Conservation (phyloP, 306 rosid genomes). For the Comarum palustre region DNA sequence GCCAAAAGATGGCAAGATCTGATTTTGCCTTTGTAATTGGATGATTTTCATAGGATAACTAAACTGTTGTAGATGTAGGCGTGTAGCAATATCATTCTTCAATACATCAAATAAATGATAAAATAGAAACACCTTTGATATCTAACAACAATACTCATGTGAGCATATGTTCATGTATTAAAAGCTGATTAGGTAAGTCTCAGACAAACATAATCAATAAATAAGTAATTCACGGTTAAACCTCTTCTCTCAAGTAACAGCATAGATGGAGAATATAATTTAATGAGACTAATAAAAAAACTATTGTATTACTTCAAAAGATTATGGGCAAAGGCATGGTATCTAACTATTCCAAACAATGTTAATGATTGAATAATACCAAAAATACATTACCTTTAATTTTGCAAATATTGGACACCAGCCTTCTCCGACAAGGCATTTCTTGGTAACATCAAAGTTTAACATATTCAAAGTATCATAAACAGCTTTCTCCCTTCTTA, state of each 20-base stretch:
- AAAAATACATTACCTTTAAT: conserved; percentile 52
- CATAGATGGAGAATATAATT: neutral
- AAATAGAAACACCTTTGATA: neutral
- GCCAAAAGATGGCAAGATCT: neutral
- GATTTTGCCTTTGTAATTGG: neutral
- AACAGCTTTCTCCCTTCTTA: conserved; percentile 95
- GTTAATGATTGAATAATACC: neutral
- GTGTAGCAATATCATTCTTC: neutral
- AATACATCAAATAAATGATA: neutral
- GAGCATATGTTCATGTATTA: neutral
- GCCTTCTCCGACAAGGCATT: conserved; percentile 98
- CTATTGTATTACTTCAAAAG: neutral
- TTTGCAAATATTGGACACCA: conserved; percentile 95
- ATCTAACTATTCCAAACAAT: neutral
- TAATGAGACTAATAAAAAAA: neutral
- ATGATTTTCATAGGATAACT: neutral
- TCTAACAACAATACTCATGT: neutral
- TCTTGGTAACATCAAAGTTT: conserved; percentile 96
- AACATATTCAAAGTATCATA: conserved; percentile 92
- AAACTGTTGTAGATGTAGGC: neutral
- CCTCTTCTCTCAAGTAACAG: neutral
- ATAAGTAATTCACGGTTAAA: neutral
- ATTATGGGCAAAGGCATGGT: neutral
- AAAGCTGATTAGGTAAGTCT: neutral
- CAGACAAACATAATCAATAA: neutral